Evolutionary conservation across 75 land plant species (phyloP).

Genomic region (Pinus albicaulis): DNA sequence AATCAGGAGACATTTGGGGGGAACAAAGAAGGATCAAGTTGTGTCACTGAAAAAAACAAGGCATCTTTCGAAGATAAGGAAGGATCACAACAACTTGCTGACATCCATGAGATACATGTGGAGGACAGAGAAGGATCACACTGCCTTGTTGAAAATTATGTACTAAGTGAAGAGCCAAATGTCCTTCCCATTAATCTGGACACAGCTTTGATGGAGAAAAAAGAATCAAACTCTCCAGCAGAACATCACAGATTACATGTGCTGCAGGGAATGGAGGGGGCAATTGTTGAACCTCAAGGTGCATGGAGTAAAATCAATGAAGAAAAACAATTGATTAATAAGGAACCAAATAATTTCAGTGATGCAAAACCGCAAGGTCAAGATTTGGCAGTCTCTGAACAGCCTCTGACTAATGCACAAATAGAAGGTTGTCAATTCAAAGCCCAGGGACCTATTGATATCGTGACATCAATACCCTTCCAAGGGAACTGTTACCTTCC

Average conservation of each 20-base stretch:
- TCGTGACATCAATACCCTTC: neutral
- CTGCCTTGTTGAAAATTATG: neutral
- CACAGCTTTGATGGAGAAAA: constrained; percentile 1
- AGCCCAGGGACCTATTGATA: neutral
- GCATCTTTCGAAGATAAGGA: neutral
- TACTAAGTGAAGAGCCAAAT: neutral
- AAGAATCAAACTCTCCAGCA: neutral
- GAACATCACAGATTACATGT: neutral
- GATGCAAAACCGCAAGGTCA: constrained; percentile 2
- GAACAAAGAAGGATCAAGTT: neutral
- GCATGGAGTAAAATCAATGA: neutral
- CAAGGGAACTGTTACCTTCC: neutral
- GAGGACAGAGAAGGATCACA: neutral
- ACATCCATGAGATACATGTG: neutral
- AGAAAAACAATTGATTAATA: neutral
- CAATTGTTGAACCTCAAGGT: neutral
- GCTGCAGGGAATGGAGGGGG: neutral
- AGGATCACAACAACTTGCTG: neutral
- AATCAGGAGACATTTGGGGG: neutral
- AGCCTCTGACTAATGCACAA: neutral
- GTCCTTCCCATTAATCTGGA: neutral
- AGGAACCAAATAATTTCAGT: neutral
- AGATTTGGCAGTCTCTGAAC: neutral
- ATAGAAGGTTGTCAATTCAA: neutral
- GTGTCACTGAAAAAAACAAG: neutral